Percentiles rank a stretch among this genome's conserved stretches.
Evolutionary conservation across 148 eudicot genomes (phyloP).

Genomic region (Chenopodium suecicum): DNA sequence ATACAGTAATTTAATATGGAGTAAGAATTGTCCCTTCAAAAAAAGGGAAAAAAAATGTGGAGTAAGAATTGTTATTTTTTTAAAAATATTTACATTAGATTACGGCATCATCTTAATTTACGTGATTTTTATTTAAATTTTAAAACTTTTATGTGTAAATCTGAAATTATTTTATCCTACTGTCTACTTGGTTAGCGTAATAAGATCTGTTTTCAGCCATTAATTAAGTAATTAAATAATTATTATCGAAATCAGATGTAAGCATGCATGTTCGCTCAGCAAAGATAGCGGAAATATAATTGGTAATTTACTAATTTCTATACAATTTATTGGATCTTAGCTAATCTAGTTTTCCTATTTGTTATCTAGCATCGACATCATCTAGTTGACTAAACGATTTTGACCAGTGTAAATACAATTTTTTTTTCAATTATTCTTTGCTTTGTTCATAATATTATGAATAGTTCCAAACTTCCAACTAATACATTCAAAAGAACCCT

Average conservation of each 20-base stretch:
- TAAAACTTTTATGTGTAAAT: no score
- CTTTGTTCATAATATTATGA: not conserved
- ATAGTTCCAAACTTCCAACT: not conserved
- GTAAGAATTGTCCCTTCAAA: no score
- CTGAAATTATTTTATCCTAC: not conserved
- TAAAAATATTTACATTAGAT: no score
- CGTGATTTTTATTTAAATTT: no score
- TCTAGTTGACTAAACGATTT: not conserved
- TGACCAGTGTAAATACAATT: not conserved
- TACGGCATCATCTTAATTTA: no score
- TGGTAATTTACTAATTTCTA: not conserved
- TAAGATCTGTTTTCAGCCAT: not conserved
- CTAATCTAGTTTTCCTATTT: not conserved
- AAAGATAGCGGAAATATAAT: not conserved
- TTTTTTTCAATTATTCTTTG: not conserved
- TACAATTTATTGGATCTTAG: not conserved
- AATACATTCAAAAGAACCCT: not conserved
- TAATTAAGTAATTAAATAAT: not conserved
- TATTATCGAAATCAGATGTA: not conserved
- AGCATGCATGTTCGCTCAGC: not conserved
- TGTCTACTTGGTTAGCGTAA: not conserved
- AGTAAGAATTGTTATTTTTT: no score
- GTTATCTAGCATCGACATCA: not conserved
- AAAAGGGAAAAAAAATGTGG: no score
- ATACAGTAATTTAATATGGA: no score